Evolutionary conservation across 2,329 filamentous ascomycete species (phyloP).

Genomic region (Apiospora pterosperma): DNA sequence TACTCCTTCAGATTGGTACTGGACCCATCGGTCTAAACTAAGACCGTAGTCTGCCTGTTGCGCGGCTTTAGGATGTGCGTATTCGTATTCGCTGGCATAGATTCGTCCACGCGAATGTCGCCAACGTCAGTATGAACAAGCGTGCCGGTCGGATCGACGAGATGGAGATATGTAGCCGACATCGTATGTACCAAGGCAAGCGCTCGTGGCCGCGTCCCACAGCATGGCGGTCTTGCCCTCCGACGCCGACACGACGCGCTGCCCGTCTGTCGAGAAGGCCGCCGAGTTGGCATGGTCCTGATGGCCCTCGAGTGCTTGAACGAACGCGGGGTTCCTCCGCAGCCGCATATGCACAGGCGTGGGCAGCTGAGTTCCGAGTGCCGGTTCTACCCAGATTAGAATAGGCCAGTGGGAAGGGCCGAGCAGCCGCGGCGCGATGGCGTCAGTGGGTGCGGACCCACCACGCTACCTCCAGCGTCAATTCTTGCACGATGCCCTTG

Average conservation of each 20-base stretch:
- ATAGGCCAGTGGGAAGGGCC: no score
- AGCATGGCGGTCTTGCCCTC: background rate
- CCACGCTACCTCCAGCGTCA: no score
- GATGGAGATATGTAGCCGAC: background rate
- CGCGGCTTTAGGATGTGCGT: background rate
- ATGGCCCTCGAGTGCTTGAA: constrained; percentile 18
- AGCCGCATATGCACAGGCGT: no score
- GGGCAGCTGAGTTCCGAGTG: no score
- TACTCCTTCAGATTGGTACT: background rate
- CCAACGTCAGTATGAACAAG: background rate
- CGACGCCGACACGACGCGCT: background rate
- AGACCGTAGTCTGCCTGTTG: background rate
- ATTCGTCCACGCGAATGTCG: background rate
- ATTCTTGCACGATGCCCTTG: no score
- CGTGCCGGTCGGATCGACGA: background rate
- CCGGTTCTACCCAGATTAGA: no score
- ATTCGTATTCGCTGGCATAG: background rate
- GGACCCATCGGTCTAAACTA: background rate
- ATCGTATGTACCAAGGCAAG: background rate
- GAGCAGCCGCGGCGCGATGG: no score
- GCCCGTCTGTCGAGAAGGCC: background rate
- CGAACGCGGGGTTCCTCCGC: no score
- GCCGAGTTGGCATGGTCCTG: background rate
- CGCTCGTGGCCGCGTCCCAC: background rate
- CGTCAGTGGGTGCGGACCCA: no score